Percentiles rank a stretch among this genome's conserved stretches.
phyloP scores from a whole-genome alignment of 2,329 filamentous ascomycete genomes.

The Xylaria sp. region DNA sequence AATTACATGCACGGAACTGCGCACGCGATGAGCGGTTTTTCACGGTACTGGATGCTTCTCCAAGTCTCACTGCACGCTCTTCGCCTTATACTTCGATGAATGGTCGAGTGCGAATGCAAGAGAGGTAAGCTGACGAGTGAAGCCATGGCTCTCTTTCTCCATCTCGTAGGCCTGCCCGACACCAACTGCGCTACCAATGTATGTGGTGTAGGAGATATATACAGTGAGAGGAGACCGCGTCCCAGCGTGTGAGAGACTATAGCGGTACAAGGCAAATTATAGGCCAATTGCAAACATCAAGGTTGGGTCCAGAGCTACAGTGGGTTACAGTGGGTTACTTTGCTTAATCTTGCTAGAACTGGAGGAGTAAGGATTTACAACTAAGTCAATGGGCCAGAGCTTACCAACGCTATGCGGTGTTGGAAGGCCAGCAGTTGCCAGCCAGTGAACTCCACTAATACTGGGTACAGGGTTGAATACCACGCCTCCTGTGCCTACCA shows the following conservation, averaged over 20 bases:
- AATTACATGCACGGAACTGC: conserved; percentile 27
- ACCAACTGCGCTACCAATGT: conserved; percentile 4
- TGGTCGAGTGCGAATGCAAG: conserved; percentile 14
- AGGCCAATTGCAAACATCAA: conserved; percentile 36
- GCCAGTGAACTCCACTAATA: conserved; percentile 5
- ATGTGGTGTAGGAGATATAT: background rate
- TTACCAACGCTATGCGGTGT: conserved; percentile 6
- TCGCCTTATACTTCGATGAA: conserved; percentile 26
- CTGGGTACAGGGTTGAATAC: conserved; percentile 1
- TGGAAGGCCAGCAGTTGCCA: background rate
- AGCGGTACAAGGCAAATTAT: conserved; percentile 24
- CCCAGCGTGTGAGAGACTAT: conserved; percentile 27
- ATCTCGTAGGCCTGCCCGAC: conserved; percentile 21
- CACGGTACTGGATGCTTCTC: conserved; percentile 17
- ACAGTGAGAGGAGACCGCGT: conserved; percentile 6
- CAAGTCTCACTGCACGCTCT: conserved; percentile 30
- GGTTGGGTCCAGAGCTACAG: conserved; percentile 24
- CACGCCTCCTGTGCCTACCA: no score
- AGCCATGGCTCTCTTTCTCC: conserved; percentile 11
- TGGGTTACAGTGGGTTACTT: conserved; percentile 32
- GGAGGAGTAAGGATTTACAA: conserved; percentile 27
- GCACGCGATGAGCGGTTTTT: conserved; percentile 36
- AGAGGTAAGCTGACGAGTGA: conserved; percentile 26
- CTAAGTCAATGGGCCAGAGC: conserved; percentile 15
- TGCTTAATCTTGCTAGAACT: conserved; percentile 13